A percentile compares a stretch with the other conserved stretches of the same genome.
phyloP scores from a whole-genome alignment of 306 rosid genomes.

The Vachellia collinsii region DNA sequence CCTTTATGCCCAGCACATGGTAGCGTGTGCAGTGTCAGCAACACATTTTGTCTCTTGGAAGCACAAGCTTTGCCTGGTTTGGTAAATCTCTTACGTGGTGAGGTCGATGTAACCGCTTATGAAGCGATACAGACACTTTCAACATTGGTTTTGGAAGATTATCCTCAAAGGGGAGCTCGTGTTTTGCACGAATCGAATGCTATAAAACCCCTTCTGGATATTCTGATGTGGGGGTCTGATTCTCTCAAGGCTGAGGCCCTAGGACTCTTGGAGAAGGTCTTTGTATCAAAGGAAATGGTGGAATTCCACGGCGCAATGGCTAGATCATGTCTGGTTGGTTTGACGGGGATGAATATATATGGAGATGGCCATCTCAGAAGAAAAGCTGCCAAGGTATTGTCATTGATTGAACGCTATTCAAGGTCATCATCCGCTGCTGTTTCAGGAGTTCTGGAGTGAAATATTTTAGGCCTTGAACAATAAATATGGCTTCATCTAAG shows the following conservation, averaged over 20 bases:
- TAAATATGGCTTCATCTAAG: neutral
- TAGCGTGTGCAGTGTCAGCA: constrained; percentile 54
- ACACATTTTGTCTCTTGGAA: constrained; percentile 71
- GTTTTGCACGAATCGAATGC: constrained; percentile 63
- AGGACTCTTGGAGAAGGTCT: constrained; percentile 72
- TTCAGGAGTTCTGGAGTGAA: constrained; percentile 51
- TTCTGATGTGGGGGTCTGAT: constrained; percentile 73
- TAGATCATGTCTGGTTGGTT: constrained; percentile 50
- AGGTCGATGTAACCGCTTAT: constrained; percentile 73
- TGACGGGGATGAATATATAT: constrained; percentile 54
- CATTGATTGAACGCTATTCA: constrained; percentile 73
- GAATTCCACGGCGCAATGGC: constrained; percentile 61
- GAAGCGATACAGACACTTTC: constrained; percentile 83
- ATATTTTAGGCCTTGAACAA: constrained; percentile 12
- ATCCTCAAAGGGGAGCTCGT: constrained; percentile 68
- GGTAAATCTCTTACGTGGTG: constrained; percentile 57
- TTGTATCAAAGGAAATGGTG: constrained; percentile 70
- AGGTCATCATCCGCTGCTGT: constrained; percentile 61
- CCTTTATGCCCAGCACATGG: constrained; percentile 65
- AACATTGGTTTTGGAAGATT: constrained; percentile 63
- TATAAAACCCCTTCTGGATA: constrained; percentile 60
- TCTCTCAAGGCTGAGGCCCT: constrained; percentile 68
- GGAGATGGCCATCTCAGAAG: constrained; percentile 55
- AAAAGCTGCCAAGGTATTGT: constrained; percentile 68
- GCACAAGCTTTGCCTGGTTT: constrained; percentile 74